Evolutionary conservation across 148 eudicot species (phyloP), one percentile per base, ranked within the genome.

Genomic region (Salicornia ramosissima): DNA sequence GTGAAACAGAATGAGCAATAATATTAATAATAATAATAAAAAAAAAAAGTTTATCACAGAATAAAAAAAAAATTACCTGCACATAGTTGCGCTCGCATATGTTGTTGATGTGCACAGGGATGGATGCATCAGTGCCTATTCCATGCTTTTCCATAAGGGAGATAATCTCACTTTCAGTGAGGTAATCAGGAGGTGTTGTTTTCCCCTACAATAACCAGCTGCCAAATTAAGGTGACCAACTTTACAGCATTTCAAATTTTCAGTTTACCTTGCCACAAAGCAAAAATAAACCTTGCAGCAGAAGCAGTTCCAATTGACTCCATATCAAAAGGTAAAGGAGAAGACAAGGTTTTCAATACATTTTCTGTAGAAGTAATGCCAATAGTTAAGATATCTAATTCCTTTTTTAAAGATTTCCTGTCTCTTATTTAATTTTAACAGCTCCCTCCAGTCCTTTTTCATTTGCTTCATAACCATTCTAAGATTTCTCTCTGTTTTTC

Each of bases 71-170:
- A 18, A 31, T 56, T 13, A 92, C 97, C 97, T 92, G 93, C 63
- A 92, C 97, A 77, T 92, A 92, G 79, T 92, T 92, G 70, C 97
- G 90, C 80, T 92, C 97, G 71, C 96, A 86, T 71, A 92, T 90
- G 80, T 92, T 92, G 85, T 90, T 92, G 64, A 92, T 90, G 81
- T 92, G 97, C 10, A 92, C 97, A 43, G 97, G 83, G 76, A 92
- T 92, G 4, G 97, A 92, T 73, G 97, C 97, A 80, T 92, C 97
- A 40, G 97, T 92, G 43, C 97, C 97, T 73, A 92, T 92, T 78
- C 94, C 97, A 73, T 92, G 83, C 80, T 92, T 92, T 77, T 92
- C 97, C 97, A 92, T 92, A 25, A 92, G 81, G n/a, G 97, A 87
- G 71, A 92, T 92, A 46, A 92, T 82, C 83, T 92, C 97, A 81